Percentiles rank a stretch among this genome's conserved stretches.
phyloP scores from a whole-genome alignment of 768 basidiomycete species.

The Pisolithus sp. region DNA sequence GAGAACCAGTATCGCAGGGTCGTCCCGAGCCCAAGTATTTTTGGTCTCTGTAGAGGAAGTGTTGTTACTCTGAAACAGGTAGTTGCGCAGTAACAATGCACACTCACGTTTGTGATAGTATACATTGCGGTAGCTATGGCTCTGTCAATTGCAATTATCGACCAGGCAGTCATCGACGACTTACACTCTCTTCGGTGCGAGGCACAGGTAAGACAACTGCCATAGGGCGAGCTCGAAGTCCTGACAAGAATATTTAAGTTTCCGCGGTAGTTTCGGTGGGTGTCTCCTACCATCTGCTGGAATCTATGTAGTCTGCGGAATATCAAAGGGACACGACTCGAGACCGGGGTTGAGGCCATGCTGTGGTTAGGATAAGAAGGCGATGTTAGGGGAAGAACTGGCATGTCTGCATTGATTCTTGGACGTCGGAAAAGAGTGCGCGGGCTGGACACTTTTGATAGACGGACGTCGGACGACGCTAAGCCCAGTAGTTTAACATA shows the following conservation, averaged over 20 bases:
- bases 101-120: slow-evolving; percentile 93
- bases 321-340: slow-evolving; percentile 68
- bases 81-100: background rate
- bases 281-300: slow-evolving; percentile 70
- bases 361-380: slow-evolving; percentile 18
- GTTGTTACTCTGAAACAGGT: background rate
- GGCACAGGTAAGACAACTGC: slow-evolving; percentile 91
- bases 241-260: slow-evolving; percentile 34
- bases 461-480: background rate
- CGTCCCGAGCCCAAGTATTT: slow-evolving; percentile 97
- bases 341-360: slow-evolving; percentile 7
- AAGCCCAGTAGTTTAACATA: background rate
- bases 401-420: slow-evolving; percentile 20
- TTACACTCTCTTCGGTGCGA: slow-evolving; percentile 88
- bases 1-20: slow-evolving; percentile 89
- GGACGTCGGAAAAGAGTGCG: slow-evolving; percentile 11
- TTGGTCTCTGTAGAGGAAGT: slow-evolving; percentile 70
- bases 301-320: slow-evolving; percentile 76
- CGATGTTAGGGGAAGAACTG: slow-evolving; percentile 29
- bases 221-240: slow-evolving; percentile 96
- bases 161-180: slow-evolving; percentile 13
- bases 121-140: slow-evolving; percentile 80
- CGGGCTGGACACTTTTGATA: slow-evolving; percentile 12
- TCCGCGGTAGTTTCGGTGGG: background rate
- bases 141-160: slow-evolving; percentile 9